phyloP scores from a whole-genome alignment of 306 rosid genomes.

The Herpetospermum pedunculosum region DNA sequence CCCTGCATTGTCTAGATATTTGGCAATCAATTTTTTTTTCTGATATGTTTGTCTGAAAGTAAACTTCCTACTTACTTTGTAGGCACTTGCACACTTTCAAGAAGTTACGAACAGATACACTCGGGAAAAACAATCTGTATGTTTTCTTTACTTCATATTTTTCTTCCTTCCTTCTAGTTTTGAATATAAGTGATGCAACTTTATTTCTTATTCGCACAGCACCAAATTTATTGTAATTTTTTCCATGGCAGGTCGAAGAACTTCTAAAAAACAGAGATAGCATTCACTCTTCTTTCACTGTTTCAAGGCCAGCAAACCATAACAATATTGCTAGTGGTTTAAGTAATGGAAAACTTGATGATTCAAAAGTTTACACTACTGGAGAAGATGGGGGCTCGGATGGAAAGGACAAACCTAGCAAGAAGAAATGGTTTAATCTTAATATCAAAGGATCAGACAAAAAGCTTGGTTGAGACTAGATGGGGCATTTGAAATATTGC shows the following conservation, averaged over 20 bases:
- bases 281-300: constrained; percentile 73
- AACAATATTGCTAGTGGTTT: constrained; percentile 47
- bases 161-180: neutral
- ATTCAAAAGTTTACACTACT: constrained; percentile 54
- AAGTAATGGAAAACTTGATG: constrained; percentile 62
- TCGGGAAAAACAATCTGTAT: constrained; percentile 76
- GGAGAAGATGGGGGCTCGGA: constrained; percentile 81
- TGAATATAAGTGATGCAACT: neutral
- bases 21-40: constrained; percentile 8
- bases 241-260: constrained; percentile 68
- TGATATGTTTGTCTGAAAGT: neutral
- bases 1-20: constrained; percentile 1
- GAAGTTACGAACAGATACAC: constrained; percentile 85
- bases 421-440: constrained; percentile 94
- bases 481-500: constrained; percentile 5
- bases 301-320: constrained; percentile 21
- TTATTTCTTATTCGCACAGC: neutral
- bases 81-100: constrained; percentile 93
- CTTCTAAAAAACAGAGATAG: constrained; percentile 80
- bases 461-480: constrained; percentile 29
- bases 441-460: constrained; percentile 51
- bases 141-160: constrained; percentile 10
- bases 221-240: neutral
- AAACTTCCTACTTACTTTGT: constrained; percentile 17
- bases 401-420: constrained; percentile 72